Evolutionary conservation across 2,329 filamentous ascomycete genomes (phyloP).

Genomic region (Aspergillus alliaceus): DNA sequence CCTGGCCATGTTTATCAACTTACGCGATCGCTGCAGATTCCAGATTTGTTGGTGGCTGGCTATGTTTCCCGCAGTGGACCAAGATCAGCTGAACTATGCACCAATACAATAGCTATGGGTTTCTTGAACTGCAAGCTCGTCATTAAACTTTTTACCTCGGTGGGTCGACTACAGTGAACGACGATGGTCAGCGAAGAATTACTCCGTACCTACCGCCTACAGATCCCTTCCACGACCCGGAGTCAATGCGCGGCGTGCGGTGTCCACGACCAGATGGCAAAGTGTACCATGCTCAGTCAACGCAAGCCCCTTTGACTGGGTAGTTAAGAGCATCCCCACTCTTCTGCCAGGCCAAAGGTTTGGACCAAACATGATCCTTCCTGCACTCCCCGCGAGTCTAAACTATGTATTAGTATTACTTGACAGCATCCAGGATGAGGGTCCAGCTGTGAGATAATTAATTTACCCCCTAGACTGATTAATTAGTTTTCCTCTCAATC

Average conservation of each 20-base stretch:
- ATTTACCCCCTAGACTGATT: not conserved
- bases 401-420: conserved; percentile 7
- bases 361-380: conserved; percentile 5
- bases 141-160: not conserved
- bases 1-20: conserved; percentile 4
- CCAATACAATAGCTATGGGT: not conserved
- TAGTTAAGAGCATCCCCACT: conserved; percentile 1
- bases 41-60: conserved; percentile 13
- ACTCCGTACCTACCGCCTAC: not conserved
- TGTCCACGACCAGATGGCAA: not conserved
- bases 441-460: conserved; percentile 2
- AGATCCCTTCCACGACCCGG: not conserved
- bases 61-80: conserved; percentile 7
- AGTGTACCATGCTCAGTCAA: conserved; percentile 4
- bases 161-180: not conserved
- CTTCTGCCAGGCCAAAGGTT: not conserved
- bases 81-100: conserved; percentile 4
- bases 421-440: not conserved
- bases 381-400: conserved; percentile 7
- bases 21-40: conserved; percentile 7
- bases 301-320: not conserved
- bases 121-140: not conserved
- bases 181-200: not conserved
- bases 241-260: not conserved
- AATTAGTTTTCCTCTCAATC: conserved; percentile 12